These are phyloP conservation scores for Crinitomyces ghanaensis DNA, from an alignment of 805 yeast species.

Conservation along the genomic window DNA sequence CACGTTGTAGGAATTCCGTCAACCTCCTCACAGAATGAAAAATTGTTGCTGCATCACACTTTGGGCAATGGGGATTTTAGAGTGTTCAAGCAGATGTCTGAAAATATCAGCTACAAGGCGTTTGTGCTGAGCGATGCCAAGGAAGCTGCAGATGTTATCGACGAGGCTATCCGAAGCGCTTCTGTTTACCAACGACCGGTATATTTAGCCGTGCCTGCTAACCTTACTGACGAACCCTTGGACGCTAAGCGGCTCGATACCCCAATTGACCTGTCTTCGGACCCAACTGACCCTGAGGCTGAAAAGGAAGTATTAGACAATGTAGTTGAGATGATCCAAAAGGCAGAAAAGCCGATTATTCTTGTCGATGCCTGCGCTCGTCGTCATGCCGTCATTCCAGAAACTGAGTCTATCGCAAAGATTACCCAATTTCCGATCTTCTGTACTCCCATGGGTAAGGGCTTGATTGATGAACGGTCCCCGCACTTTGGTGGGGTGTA, in stretches of 20 bases:
- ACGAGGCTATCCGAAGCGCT: slow-evolving; percentile 62
- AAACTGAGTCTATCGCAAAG: slow-evolving; percentile 50
- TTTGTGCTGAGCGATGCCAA: slow-evolving; percentile 51
- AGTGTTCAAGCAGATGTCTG: slow-evolving; percentile 69
- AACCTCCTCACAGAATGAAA: slow-evolving; percentile 57
- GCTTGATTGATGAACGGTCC: slow-evolving; percentile 59
- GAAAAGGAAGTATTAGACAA: slow-evolving; percentile 51
- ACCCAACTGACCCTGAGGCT: slow-evolving; percentile 47
- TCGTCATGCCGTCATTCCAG: slow-evolving; percentile 59
- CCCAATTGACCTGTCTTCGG: slow-evolving; percentile 51
- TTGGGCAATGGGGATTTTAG: slow-evolving; percentile 75
- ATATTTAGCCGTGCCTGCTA: slow-evolving; percentile 73
- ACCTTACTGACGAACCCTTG: slow-evolving; percentile 49
- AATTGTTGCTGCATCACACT: slow-evolving; percentile 69
- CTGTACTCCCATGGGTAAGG: slow-evolving; percentile 88
- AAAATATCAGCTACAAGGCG: slow-evolving; percentile 56
- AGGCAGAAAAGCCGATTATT: slow-evolving; percentile 59
- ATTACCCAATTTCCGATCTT: slow-evolving; percentile 69
- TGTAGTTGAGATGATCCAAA: slow-evolving; percentile 39
- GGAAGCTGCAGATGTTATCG: slow-evolving; percentile 61
- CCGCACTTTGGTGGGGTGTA: slow-evolving; percentile 76
- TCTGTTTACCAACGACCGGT: slow-evolving; percentile 68
- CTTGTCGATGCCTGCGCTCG: slow-evolving; percentile 82
- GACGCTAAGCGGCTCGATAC: slow-evolving; percentile 40
- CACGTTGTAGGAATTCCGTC: slow-evolving; percentile 86